Evolutionary conservation across 495 filamentous ascomycete species (phyloP).

Genomic region (Trichoderma virens): DNA sequence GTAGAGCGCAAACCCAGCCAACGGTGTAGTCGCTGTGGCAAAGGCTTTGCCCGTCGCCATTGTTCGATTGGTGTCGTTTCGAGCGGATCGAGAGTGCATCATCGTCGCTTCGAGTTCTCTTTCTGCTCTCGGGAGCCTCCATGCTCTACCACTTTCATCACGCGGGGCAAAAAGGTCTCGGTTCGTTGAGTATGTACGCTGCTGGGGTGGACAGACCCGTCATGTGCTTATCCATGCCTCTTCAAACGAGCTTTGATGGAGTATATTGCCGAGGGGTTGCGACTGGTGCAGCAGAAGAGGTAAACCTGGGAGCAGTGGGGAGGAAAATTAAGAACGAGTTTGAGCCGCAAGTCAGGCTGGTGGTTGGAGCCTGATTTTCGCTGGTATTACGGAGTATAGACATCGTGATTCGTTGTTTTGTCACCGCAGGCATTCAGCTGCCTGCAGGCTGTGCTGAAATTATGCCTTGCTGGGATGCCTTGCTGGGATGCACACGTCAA

Average conservation of each 20-base stretch:
- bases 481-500: background rate
- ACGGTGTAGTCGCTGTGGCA: constrained; percentile 34
- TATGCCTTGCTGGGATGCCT: too few relatives aligned
- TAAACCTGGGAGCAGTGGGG: background rate
- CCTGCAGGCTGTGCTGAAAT: background rate
- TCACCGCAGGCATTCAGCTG: background rate
- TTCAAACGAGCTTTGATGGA: background rate
- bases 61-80: background rate
- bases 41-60: background rate
- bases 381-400: background rate
- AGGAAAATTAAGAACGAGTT: background rate
- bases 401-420: background rate
- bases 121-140: background rate
- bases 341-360: background rate
- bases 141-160: background rate
- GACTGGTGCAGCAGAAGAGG: background rate
- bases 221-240: background rate
- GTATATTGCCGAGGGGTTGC: background rate
- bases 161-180: background rate
- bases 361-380: background rate
- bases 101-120: background rate
- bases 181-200: background rate
- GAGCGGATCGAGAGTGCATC: background rate
- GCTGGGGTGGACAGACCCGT: background rate
- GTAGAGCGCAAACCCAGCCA: constrained; percentile 43